Evolutionary conservation across 495 filamentous ascomycete genomes (phyloP).

Genomic region (Diplogelasinospora grovesii): DNA sequence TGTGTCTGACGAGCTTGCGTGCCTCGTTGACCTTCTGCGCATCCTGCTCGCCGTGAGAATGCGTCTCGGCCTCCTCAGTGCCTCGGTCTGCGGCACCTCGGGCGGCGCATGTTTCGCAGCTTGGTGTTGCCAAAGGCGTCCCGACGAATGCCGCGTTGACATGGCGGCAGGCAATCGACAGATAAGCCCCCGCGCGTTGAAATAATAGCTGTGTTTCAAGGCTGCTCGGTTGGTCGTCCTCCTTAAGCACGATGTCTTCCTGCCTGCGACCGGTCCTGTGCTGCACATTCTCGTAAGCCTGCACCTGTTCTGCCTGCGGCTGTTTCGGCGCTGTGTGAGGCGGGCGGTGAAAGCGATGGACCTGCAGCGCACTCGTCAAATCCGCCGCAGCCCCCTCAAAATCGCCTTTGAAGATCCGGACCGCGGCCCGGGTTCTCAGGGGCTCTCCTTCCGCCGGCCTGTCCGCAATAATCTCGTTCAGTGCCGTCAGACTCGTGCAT

Average conservation of each 20-base stretch:
- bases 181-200: slow-evolving; percentile 66
- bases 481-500: slow-evolving; percentile 55
- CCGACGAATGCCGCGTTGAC: slow-evolving; percentile 27
- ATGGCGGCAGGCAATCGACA: slow-evolving; percentile 60
- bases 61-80: slow-evolving; percentile 9
- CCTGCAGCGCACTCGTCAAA: slow-evolving; percentile 56
- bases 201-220: slow-evolving; percentile 68
- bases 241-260: slow-evolving; percentile 52
- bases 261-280: slow-evolving; percentile 33
- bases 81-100: neutral
- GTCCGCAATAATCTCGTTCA: slow-evolving; percentile 60
- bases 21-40: slow-evolving; percentile 48
- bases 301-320: slow-evolving; percentile 32
- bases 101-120: neutral
- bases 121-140: neutral
- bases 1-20: slow-evolving; percentile 56
- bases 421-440: slow-evolving; percentile 62
- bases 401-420: slow-evolving; percentile 70
- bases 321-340: slow-evolving; percentile 34
- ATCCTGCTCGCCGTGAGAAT: slow-evolving; percentile 29
- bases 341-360: slow-evolving; percentile 46
- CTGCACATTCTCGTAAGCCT: slow-evolving; percentile 26
- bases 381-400: slow-evolving; percentile 59
- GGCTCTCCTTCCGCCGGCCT: slow-evolving; percentile 57
- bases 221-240: slow-evolving; percentile 66